Evolutionary conservation across 2,329 filamentous ascomycete genomes (phyloP).

Genomic region (Verticillium zaregamsianum): DNA sequence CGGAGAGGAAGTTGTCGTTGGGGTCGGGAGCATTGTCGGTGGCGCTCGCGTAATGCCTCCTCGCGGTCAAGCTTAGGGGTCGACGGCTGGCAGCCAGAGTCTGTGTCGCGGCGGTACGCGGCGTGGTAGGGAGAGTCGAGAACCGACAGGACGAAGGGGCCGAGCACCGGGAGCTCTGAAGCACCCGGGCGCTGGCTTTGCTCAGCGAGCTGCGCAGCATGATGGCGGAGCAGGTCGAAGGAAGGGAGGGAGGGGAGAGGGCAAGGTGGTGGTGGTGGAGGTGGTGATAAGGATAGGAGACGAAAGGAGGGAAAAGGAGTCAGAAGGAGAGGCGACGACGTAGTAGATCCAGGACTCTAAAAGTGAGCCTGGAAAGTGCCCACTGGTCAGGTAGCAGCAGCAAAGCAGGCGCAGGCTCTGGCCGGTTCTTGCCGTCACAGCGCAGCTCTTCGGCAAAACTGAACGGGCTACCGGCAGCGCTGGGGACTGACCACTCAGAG

Average conservation of each 20-base stretch:
- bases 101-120: slow-evolving; percentile 31
- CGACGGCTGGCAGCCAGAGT: slow-evolving; percentile 43
- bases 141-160: slow-evolving; percentile 34
- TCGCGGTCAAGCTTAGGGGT: slow-evolving; percentile 44
- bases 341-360: not conserved
- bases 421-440: not conserved
- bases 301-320: not conserved
- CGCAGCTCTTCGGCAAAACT: not conserved
- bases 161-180: slow-evolving; percentile 48
- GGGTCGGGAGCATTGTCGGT: slow-evolving; percentile 62
- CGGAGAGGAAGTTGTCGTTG: slow-evolving; percentile 93
- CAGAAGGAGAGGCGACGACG: not conserved
- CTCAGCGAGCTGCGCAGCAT: slow-evolving; percentile 71
- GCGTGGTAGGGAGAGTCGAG: slow-evolving; percentile 31
- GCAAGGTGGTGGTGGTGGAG: not conserved
- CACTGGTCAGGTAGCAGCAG: not conserved
- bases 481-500: not conserved
- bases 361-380: not conserved
- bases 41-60: slow-evolving; percentile 52
- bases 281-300: not conserved
- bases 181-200: slow-evolving; percentile 61
- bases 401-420: not conserved
- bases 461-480: not conserved
- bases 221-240: slow-evolving; percentile 25
- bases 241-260: not conserved